phyloP scores from a whole-genome alignment of 345 rosid species.

The Brassica nigra region DNA sequence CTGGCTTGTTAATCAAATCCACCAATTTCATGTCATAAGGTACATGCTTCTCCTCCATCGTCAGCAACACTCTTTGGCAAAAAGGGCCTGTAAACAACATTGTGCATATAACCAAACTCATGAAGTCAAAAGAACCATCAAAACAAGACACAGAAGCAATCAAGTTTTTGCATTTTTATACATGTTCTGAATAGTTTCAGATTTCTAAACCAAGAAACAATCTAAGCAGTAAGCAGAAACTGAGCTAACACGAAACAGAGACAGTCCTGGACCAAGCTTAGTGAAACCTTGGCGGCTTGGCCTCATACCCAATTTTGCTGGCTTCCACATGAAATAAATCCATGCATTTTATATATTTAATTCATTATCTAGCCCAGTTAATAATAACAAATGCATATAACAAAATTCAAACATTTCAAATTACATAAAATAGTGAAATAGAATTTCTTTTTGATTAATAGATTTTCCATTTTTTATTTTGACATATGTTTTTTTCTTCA shows the following conservation, averaged over 20 bases:
- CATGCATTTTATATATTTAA: no score
- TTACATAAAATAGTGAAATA: no score
- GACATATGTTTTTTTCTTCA: no score
- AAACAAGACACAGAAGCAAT: neutral
- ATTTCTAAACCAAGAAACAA: slow-evolving; percentile 3
- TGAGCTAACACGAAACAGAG: neutral
- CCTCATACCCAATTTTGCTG: no score
- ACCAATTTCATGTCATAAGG: slow-evolving; percentile 86
- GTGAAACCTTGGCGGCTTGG: no score
- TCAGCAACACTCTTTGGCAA: slow-evolving; percentile 81
- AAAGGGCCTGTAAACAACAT: slow-evolving; percentile 64
- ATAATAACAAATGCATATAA: no score
- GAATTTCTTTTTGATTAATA: no score
- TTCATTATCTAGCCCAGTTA: no score
- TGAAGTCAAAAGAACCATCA: neutral
- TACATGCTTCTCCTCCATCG: slow-evolving; percentile 88
- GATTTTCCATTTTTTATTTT: no score
- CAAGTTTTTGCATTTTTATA: neutral
- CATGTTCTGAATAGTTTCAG: neutral
- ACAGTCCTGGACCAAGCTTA: no score
- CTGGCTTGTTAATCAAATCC: slow-evolving; percentile 81
- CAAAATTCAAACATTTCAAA: no score
- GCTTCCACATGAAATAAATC: no score
- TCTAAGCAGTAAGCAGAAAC: neutral
- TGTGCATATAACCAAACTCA: neutral